These are phyloP conservation scores for Anacardium occidentale DNA, from an alignment of 345 rosid species.

Conservation along the genomic window DNA sequence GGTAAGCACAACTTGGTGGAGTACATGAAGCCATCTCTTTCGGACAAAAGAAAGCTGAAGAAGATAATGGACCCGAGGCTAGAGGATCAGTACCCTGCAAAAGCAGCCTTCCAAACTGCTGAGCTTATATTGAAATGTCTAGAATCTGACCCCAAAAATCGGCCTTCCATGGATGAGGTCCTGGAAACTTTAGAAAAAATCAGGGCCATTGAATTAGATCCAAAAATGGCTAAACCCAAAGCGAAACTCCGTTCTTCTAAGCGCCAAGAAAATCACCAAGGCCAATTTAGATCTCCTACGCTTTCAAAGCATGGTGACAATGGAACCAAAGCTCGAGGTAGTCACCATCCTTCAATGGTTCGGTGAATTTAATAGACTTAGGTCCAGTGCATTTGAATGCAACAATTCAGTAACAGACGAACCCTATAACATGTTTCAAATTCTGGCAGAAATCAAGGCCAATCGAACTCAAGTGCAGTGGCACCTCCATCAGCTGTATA, in stretches of 20 bases:
- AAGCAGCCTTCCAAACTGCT: conserved; percentile 47
- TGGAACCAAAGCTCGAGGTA: background rate
- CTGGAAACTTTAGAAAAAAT: conserved; percentile 38
- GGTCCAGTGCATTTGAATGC: background rate
- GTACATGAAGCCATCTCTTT: conserved; percentile 54
- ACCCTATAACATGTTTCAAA: background rate
- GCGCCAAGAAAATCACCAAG: background rate
- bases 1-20: conserved; percentile 50
- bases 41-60: conserved; percentile 46
- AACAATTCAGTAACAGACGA: too few species aligned
- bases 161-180: conserved; percentile 77
- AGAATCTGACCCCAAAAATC: conserved; percentile 54
- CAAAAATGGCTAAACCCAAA: conserved; percentile 22
- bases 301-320: conserved; percentile 14
- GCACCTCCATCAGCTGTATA: too few species aligned
- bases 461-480: background rate
- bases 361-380: background rate
- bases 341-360: background rate
- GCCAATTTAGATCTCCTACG: conserved; percentile 3
- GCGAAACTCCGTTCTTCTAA: background rate
- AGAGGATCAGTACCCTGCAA: conserved; percentile 46
- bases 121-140: conserved; percentile 50
- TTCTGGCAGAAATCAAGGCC: too few species aligned
- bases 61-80: conserved; percentile 75
- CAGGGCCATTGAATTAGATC: conserved; percentile 32